Conservation (phyloP, 2,329 filamentous ascomycete genomes). For the Hymenoscyphus linearis region DNA sequence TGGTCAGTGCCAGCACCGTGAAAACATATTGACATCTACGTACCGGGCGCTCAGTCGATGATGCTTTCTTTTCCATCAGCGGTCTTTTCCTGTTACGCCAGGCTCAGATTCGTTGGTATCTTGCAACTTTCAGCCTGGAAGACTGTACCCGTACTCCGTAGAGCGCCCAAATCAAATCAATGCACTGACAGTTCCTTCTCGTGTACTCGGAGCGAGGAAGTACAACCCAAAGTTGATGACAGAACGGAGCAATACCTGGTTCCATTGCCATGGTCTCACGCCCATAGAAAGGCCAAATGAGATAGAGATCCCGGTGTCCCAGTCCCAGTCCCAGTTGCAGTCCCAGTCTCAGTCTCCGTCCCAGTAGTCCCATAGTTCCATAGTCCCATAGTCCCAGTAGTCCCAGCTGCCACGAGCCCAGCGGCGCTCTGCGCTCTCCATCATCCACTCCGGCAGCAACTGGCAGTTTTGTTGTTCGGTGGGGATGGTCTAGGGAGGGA, state of each 20-base stretch:
- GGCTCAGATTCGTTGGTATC: background rate
- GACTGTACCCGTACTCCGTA: background rate
- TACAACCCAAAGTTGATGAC: background rate
- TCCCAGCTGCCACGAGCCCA: background rate
- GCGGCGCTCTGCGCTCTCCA: background rate
- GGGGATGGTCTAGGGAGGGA: background rate
- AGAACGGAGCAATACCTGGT: background rate
- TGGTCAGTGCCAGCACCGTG: background rate
- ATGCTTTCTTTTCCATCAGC: background rate
- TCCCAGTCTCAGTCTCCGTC: background rate
- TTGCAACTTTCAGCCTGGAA: background rate
- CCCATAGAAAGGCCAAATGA: background rate
- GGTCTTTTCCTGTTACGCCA: background rate
- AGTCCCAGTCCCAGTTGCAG: background rate
- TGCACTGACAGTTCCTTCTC: background rate
- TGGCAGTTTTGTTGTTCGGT: background rate
- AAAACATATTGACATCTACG: background rate
- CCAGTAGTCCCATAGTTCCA: background rate
- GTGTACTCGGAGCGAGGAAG: background rate
- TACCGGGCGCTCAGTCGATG: background rate
- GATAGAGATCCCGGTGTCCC: background rate
- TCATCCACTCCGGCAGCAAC: background rate
- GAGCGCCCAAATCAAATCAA: background rate
- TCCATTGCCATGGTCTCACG: background rate
- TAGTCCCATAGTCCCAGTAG: background rate